Conservation (phyloP, 805 yeast genomes). For the Brettanomyces bruxellensis region DNA sequence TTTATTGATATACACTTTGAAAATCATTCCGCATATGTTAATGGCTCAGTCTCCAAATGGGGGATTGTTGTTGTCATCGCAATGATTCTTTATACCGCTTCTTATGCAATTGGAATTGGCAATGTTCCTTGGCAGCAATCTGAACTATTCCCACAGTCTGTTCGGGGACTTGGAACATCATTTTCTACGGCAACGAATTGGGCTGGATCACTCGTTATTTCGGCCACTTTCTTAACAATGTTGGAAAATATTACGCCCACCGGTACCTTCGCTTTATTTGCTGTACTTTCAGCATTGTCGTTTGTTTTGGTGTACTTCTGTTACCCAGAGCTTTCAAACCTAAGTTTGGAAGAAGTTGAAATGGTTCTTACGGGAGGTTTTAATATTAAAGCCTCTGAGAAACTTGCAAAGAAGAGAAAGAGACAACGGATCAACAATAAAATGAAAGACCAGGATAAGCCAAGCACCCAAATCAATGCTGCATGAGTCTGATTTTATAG, state of each 20-base stretch:
- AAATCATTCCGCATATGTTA: conserved; percentile 32
- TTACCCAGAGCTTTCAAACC: conserved; percentile 86
- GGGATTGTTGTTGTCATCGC: conserved; percentile 78
- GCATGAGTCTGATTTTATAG: too few species aligned
- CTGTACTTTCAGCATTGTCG: conserved; percentile 67
- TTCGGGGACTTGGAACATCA: conserved; percentile 87
- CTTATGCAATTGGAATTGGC: conserved; percentile 92
- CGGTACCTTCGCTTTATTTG: conserved; percentile 89
- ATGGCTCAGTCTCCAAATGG: conserved; percentile 62
- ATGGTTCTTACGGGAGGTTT: conserved; percentile 75
- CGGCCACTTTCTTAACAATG: conserved; percentile 92
- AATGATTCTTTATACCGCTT: conserved; percentile 82
- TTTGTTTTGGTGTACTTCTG: conserved; percentile 70
- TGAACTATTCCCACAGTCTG: conserved; percentile 88
- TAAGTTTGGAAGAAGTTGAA: conserved; percentile 88
- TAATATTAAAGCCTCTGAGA: conserved; percentile 60
- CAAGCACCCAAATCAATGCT: background rate
- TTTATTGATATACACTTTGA: conserved; percentile 59
- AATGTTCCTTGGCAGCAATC: conserved; percentile 98
- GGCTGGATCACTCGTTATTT: conserved; percentile 88
- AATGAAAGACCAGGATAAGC: background rate
- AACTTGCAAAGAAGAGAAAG: conserved; percentile 40
- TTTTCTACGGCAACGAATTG: conserved; percentile 90
- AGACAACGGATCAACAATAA: conserved; percentile 1
- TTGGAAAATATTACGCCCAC: conserved; percentile 87